phyloP scores from a whole-genome alignment of 208 protist genomes.

The Leishmania gerbilli region DNA sequence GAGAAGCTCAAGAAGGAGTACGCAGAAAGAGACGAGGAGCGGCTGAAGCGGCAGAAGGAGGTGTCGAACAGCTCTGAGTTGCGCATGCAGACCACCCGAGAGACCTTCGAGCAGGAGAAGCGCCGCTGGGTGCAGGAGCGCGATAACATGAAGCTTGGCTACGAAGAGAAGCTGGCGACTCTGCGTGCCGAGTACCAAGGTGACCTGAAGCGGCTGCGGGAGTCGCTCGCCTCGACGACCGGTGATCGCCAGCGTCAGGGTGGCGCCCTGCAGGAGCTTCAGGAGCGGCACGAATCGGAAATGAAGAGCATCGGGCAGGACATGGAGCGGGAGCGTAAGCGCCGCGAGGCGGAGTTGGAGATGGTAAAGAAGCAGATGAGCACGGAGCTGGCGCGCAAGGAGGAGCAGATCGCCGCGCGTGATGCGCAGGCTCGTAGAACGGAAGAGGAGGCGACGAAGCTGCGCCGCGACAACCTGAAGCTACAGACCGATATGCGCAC shows the following conservation, averaged over 20 bases:
- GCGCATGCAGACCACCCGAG: conserved; percentile 29
- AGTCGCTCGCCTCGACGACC: conserved; percentile 17
- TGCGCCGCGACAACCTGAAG: conserved; percentile 41
- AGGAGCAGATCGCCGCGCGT: conserved; percentile 34
- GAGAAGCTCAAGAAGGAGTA: conserved; percentile 28
- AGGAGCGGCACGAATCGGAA: conserved; percentile 32
- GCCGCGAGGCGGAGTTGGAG: conserved; percentile 16
- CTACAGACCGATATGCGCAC: conserved; percentile 22
- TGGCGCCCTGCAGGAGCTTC: conserved; percentile 35
- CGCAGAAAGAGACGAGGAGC: conserved; percentile 12
- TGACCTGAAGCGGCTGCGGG: conserved; percentile 37
- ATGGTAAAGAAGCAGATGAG: conserved; percentile 30
- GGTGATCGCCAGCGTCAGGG: conserved; percentile 39
- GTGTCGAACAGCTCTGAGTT: conserved; percentile 25
- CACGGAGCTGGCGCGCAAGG: conserved; percentile 23
- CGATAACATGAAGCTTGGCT: conserved; percentile 36
- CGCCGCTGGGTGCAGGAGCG: conserved; percentile 29
- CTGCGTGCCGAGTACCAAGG: conserved; percentile 33
- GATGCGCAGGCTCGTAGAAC: conserved; percentile 32
- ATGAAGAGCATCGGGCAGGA: conserved; percentile 19
- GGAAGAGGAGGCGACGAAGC: conserved; percentile 37
- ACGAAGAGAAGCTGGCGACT: conserved; percentile 39
- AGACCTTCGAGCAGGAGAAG: conserved; percentile 36
- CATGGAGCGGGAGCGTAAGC: conserved; percentile 20
- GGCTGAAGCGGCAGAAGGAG: conserved; percentile 1